Base-by-base conservation (phyloP, 768 basidiomycete genomes). In the Cystofilobasidium ferigula region DNA sequence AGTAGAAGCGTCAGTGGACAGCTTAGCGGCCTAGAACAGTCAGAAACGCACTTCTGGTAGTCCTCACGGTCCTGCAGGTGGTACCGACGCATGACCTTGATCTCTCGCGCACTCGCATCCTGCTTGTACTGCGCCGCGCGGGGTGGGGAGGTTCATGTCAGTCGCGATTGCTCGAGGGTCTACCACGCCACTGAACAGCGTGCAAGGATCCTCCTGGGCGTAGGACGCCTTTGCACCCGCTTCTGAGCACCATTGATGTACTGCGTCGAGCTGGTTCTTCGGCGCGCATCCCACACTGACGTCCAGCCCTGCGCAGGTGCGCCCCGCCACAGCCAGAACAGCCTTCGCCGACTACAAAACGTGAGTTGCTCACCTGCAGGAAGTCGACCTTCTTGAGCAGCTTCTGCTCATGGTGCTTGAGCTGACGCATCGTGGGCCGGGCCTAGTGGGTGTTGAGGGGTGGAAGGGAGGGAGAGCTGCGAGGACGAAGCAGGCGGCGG, bases 381-480 rank as follows among this genome's bases (percentile, higher is more conserved):
- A 99, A 95, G 78, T 98, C 95, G 72, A 98, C 93, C 78, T 95
- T 92, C 76, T 89, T 92, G 75, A 93, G 83, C 38, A 95, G 82
- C 73, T 87, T 93, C 76, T 92, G 86, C 77, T 99, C 94, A 78
- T 99, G 95, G 75, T 89, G 83, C 79, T 94, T 97, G 76, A 98
- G 83, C 78, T 94, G 86, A 70, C 93, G 82, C 80, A 95, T 91
- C 42, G 24, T 73, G 43, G 32, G 56, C n/a, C 45, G n/a, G 45
- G n/a, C 4, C 2, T 8, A 5, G 22, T 8, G 45, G 9, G 9
- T 20, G n/a, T n/a, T 4, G 22, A 47, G 3, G 22, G n/a, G 45
- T 8, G 7, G 14, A 18, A 42, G 40, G 40, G 22, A n/a, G 45
- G 22, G 22, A 20, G 45, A 47, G 45, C 9, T 47, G 22, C 3